phyloP scores from a whole-genome alignment of 441 rosid species.

The Omphalea diandra region DNA sequence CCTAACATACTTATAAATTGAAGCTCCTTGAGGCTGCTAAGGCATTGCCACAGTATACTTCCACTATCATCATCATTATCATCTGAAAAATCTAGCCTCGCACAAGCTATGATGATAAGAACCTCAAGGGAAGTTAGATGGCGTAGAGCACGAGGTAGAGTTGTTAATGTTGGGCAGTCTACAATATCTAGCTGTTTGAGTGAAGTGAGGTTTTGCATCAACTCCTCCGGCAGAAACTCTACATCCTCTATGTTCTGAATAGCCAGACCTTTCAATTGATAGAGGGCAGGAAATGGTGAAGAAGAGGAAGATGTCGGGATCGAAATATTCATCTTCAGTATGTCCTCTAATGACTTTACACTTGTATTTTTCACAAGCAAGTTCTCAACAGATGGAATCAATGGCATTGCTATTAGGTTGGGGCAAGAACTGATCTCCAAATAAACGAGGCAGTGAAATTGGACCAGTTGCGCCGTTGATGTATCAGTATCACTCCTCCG shows the following conservation, averaged over 20 bases:
- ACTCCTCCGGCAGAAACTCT: conserved; percentile 2
- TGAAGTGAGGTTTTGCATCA: no score
- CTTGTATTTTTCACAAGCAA: no score
- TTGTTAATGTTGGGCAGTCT: no score
- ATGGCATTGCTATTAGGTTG: conserved; percentile 13
- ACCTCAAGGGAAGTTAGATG: no score
- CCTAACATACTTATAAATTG: neutral
- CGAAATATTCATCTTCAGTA: no score
- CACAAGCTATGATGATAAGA: neutral
- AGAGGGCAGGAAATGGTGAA: neutral
- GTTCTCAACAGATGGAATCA: no score
- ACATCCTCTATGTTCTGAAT: neutral
- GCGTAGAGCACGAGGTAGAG: no score
- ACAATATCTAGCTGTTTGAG: no score
- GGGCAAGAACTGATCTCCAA: conserved; percentile 23
- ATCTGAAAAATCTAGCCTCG: neutral
- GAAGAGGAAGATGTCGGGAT: no score
- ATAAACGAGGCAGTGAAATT: conserved; percentile 12
- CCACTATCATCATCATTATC: neutral
- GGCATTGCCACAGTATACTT: conserved; percentile 6
- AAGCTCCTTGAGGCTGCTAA: conserved; percentile 1
- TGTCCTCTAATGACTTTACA: no score
- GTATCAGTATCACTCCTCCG: neutral
- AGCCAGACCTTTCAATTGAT: conserved; percentile 1
- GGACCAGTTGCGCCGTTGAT: neutral